Percentiles rank a stretch among this genome's conserved stretches.
These are phyloP conservation scores for Ploettnerulaceae sp. DNA, from an alignment of 2,329 filamentous ascomycete genomes.

Conservation along the genomic window DNA sequence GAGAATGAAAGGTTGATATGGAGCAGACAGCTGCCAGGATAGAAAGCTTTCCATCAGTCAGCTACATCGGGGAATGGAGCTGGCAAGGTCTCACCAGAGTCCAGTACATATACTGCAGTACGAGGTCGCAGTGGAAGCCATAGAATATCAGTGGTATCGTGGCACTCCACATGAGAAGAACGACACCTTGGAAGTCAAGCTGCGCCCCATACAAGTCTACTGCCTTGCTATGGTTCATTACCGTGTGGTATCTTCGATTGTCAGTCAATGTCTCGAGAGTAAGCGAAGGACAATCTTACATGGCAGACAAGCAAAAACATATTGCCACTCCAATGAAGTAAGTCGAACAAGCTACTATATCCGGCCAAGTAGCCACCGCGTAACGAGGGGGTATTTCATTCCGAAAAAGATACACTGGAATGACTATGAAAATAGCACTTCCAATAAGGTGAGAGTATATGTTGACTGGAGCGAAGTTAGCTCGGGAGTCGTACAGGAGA, in stretches of 20 bases:
- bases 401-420: constrained; percentile 38
- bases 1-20: constrained; percentile 35
- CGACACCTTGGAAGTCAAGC: constrained; percentile 50
- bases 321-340: constrained; percentile 42
- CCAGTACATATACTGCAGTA: constrained; percentile 37
- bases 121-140: constrained; percentile 41
- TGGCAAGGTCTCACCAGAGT: constrained; percentile 26
- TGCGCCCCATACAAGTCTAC: constrained; percentile 50
- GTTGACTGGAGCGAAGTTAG: constrained; percentile 36
- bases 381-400: constrained; percentile 37
- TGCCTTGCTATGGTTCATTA: constrained; percentile 49
- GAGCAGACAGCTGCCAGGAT: constrained; percentile 37
- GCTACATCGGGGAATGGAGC: neutral
- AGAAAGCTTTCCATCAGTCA: constrained; percentile 21
- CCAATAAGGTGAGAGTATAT: constrained; percentile 44
- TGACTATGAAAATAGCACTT: constrained; percentile 36
- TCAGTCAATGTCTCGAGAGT: neutral
- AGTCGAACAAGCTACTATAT: constrained; percentile 38
- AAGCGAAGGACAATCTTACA: constrained; percentile 32
- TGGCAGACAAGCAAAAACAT: constrained; percentile 43
- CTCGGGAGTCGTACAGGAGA: neutral
- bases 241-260: constrained; percentile 47
- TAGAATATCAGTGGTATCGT: constrained; percentile 56
- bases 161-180: constrained; percentile 43
- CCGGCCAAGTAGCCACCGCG: constrained; percentile 30